Evolutionary conservation across 1,284 basidiomycete genomes (phyloP).

Genomic region (Papiliotrema nemorosa): DNA sequence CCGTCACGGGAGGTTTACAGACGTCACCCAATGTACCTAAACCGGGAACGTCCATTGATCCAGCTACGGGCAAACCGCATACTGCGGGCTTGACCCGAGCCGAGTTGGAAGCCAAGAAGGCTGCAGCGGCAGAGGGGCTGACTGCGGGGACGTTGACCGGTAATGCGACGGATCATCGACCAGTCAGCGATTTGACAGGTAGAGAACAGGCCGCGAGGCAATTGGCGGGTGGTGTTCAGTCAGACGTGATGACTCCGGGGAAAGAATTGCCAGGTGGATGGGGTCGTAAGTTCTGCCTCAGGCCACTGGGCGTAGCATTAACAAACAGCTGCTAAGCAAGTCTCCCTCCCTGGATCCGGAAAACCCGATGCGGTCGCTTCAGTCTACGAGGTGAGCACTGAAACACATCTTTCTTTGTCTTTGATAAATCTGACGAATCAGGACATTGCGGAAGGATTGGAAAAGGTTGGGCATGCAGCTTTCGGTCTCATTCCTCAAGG

Average conservation of each 20-base stretch:
- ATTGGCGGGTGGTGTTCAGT: conserved; percentile 14
- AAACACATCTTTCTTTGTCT: not conserved
- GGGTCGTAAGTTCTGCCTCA: conserved; percentile 29
- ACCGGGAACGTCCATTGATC: conserved; percentile 26
- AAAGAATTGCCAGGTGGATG: conserved; percentile 42
- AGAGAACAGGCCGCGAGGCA: conserved; percentile 41
- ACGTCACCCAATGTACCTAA: conserved; percentile 29
- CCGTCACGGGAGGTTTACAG: conserved; percentile 28
- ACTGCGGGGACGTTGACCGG: not conserved
- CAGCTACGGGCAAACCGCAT: conserved; percentile 34
- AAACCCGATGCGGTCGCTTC: conserved; percentile 23
- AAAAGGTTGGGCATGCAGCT: conserved; percentile 37
- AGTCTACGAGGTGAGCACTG: conserved; percentile 24
- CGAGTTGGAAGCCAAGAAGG: conserved; percentile 29
- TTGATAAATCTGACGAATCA: conserved; percentile 11
- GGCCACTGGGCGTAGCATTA: not conserved
- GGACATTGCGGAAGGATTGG: conserved; percentile 34
- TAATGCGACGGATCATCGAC: conserved; percentile 1
- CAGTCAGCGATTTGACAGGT: conserved; percentile 28
- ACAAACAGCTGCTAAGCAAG: conserved; percentile 14
- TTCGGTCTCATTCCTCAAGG: conserved; percentile 30
- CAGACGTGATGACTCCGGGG: conserved; percentile 30
- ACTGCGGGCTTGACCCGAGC: conserved; percentile 37
- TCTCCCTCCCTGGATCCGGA: conserved; percentile 24
- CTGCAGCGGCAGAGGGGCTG: conserved; percentile 18